Conservation (phyloP, 257 asterid species). For the Solanum corneliomulleri region DNA sequence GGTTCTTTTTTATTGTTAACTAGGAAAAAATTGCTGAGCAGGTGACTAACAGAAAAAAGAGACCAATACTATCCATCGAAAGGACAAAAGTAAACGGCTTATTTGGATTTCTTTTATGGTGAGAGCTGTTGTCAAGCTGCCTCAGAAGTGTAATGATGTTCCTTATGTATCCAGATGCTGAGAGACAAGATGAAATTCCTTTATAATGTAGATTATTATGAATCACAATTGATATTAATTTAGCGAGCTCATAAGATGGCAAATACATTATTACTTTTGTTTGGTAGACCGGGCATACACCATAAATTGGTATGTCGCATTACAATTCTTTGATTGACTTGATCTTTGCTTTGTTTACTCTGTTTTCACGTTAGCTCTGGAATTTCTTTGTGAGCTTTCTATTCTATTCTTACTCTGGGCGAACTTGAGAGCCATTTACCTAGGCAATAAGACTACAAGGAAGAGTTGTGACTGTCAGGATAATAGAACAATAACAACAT, state of each 20-base stretch:
- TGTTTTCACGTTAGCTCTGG: neutral
- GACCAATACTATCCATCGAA: neutral
- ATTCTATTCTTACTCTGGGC: neutral
- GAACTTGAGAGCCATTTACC: neutral
- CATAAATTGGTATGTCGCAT: neutral
- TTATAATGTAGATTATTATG: neutral
- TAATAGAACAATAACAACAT: neutral
- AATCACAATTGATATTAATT: neutral
- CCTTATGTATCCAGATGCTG: neutral
- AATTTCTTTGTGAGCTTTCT: neutral
- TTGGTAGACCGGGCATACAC: neutral
- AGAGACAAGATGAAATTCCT: neutral
- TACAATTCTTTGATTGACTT: neutral
- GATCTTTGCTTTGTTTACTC: neutral
- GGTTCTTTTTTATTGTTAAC: neutral
- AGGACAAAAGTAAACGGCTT: neutral
- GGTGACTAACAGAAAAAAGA: neutral
- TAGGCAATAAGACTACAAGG: neutral
- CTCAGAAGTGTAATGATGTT: neutral
- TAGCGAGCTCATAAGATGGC: neutral
- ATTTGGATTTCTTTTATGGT: neutral
- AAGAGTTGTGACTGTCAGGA: neutral
- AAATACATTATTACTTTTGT: neutral
- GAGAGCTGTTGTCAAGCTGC: neutral
- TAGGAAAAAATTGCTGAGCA: neutral